Base-by-base conservation (phyloP, 2,329 filamentous ascomycete genomes). In the Sporothrix humicola region DNA sequence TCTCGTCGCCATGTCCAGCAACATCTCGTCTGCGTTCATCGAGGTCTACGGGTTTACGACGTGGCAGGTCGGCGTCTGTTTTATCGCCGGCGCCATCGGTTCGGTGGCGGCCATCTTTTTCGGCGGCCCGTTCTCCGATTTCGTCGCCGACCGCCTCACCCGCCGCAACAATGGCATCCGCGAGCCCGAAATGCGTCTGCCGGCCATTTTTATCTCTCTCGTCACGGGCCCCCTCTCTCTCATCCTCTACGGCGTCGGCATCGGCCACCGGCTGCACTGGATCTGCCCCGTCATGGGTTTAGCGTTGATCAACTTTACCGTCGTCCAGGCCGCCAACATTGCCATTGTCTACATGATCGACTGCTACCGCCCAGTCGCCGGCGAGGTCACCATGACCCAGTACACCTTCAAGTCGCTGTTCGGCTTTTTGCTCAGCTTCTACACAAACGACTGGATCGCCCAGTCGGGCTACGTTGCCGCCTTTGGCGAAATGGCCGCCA, bases 1-100 rank as follows among this genome's bases (percentile, higher is more conserved):
- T 8, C 54, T 58, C 7, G 54, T 58, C 20, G 54, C 54, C 54
- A 31, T 58, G 54, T 58, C 54, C 20, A 58, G 54, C 23, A 58
- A 58, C 54, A 15, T 58, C 2, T 26, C 54, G 2, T 10, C 15
- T 1, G 54, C 54, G 9, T 58, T 58, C 1, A n/a, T 7, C 50
- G 15, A 17, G 50, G n/a, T 17, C 1, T 52, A 52, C 4, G 15
- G 15, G 10, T 52, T 52, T 12, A 2, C 6, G 6, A n/a, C 50
- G 6, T 52, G 50, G 50, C 50, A 52, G 50, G n/a, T 52, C n/a
- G 50, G 50, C 15, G 50, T 52, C 2, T 15, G 15, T 17, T 7
- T 52, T 3, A 7, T 52, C 15, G 15, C 50, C 15, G 50, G 50
- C n/a, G 15, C 50, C 50, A 52, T 52, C 20, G 50, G 50, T 12